Conservation (phyloP, 768 basidiomycete species). For the Rhizopogon roseolus region DNA sequence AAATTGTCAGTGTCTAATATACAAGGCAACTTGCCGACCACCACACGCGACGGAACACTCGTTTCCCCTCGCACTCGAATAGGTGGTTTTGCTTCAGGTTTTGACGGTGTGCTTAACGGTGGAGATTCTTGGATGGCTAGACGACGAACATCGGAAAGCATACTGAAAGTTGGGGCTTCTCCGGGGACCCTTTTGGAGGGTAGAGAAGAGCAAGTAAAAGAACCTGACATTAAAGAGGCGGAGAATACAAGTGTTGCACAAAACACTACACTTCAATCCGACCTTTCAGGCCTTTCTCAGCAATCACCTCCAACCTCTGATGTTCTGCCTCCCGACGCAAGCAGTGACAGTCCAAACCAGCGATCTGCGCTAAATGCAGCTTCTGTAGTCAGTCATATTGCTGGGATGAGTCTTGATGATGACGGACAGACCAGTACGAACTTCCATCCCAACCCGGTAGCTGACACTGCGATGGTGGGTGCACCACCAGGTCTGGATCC, state of each 20-base stretch:
- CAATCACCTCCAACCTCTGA: conserved; percentile 10
- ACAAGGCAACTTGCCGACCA: conserved; percentile 42
- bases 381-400: conserved; percentile 7
- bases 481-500: conserved; percentile 53
- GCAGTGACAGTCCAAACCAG: not conserved
- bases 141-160: conserved; percentile 56
- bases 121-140: conserved; percentile 69
- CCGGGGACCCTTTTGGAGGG: conserved; percentile 36
- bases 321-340: conserved; percentile 4
- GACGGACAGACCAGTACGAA: conserved; percentile 6
- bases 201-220: conserved; percentile 34
- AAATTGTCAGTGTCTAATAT: conserved; percentile 66
- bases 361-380: not conserved
- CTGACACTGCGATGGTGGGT: conserved; percentile 16
- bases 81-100: conserved; percentile 51
- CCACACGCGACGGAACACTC: conserved; percentile 52
- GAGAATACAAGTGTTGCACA: conserved; percentile 32
- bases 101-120: conserved; percentile 66
- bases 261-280: conserved; percentile 3
- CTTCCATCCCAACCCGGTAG: conserved; percentile 5
- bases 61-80: conserved; percentile 65
- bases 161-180: conserved; percentile 35
- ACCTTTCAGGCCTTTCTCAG: conserved; percentile 5
- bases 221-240: conserved; percentile 54
- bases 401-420: conserved; percentile 12